phyloP scores from a whole-genome alignment of 108 stramenopile genomes.

The Craspedostauros australis region DNA sequence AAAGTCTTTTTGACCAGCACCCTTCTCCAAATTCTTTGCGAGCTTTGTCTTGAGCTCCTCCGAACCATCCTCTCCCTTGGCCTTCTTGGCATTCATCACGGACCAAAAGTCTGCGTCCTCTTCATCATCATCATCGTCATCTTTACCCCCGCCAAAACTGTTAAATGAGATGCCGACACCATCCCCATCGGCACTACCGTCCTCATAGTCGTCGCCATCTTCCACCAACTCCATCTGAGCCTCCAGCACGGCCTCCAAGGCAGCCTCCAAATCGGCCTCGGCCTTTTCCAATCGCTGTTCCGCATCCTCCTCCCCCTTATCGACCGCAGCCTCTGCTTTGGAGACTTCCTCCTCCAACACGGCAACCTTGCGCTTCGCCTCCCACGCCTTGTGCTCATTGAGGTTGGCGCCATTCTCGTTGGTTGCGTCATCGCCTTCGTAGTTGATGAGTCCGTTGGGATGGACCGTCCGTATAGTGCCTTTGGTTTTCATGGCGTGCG shows the following conservation, averaged over 20 bases:
- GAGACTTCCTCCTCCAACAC: conserved; percentile 11
- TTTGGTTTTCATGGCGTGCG: conserved; percentile 52
- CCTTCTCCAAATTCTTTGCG: conserved; percentile 5
- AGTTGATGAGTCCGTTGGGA: conserved; percentile 88
- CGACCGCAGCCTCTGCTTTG: conserved; percentile 29
- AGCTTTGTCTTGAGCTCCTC: conserved; percentile 1
- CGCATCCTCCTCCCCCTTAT: conserved; percentile 32
- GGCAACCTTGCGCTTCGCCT: background rate
- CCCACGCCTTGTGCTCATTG: conserved; percentile 10
- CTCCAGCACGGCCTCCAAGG: conserved; percentile 66
- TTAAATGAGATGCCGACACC: conserved; percentile 9
- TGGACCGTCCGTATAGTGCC: conserved; percentile 74
- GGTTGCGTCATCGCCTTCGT: conserved; percentile 9
- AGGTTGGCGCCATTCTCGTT: conserved; percentile 34
- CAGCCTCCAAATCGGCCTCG: conserved; percentile 57
- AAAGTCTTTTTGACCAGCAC: background rate
- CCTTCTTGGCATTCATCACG: conserved; percentile 9
- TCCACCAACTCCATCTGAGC: conserved; percentile 37
- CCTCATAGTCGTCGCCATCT: conserved; percentile 38
- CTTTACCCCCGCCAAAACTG: conserved; percentile 17
- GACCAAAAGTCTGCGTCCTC: background rate
- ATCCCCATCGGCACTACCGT: conserved; percentile 20
- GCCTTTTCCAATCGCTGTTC: conserved; percentile 50
- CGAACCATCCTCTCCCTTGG: conserved; percentile 8
- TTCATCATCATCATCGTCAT: conserved; percentile 6